Evolutionary conservation across 768 basidiomycete species (phyloP), one percentile per base, ranked within the genome.

Genomic region (Rubroboletus satanas): DNA sequence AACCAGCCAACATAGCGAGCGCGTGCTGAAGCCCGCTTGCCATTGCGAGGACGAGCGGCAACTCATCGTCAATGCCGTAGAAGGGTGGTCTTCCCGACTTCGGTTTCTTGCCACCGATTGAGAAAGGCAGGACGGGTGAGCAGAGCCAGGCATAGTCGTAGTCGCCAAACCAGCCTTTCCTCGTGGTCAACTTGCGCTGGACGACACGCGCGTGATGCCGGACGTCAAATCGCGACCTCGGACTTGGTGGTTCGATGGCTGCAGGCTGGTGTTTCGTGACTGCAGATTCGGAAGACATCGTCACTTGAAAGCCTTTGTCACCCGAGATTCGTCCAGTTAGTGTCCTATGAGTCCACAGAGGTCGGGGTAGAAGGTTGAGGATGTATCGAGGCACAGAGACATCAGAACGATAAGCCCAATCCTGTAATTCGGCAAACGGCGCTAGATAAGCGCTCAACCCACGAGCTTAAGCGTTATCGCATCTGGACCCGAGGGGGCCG

Each of bases 101-200:
- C 47, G 46, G 55, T 39, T 67, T 69, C 31, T 53, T 64, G 17
- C 73, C 70, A 23, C 66, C 66, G 17, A 68, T 66, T 28, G 76
- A 67, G 63, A 81, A 89, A 0, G 90, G 90, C 0, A 90, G 73
- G 1, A 74, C 70, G 3, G 90, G 89, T 18, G 75, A 79, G 66
- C 89, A 91, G 51, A 90, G 77, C 81, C 83, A 86, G 8, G 73
- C 78, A 63, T 88, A 92, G 72, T 92, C 82, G 65, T 91, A 93
- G 66, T 87, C 85, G 0, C 90, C 90, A n/a, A 92, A 54, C 90
- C 90, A 93, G 8, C 90, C 89, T 42, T 85, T 73, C 57, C 70
- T 73, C 2, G 80, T 79, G 6, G 78, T 77, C 44, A 79, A 31
- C 64, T 79, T 80, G 38, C 52, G 63, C 14, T 61, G 64, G 32